These are phyloP conservation scores for Suillus spraguei DNA, from an alignment of 768 basidiomycete genomes.

Conservation along the genomic window DNA sequence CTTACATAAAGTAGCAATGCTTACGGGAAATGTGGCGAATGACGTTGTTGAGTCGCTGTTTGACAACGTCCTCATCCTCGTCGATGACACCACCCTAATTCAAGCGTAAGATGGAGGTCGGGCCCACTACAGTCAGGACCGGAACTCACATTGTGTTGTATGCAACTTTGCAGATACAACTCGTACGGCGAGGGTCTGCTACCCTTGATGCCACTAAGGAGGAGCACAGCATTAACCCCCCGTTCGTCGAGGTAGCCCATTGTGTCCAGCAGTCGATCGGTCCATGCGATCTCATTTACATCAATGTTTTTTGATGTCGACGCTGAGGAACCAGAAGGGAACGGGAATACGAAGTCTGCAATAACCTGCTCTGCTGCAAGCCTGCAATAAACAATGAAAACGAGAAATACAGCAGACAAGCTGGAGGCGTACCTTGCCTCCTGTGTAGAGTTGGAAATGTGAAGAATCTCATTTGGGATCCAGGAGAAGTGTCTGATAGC, in stretches of 20 bases:
- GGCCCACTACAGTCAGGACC: neutral
- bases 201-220: conserved; percentile 61
- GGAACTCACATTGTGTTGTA: conserved; percentile 79
- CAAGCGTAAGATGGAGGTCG: conserved; percentile 7
- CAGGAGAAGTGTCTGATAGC: conserved; percentile 86
- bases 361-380: conserved; percentile 66
- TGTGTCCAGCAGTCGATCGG: conserved; percentile 74
- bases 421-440: conserved; percentile 57
- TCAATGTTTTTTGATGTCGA: conserved; percentile 51
- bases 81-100: conserved; percentile 88
- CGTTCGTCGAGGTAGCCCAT: conserved; percentile 70
- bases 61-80: conserved; percentile 69
- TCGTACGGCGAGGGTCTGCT: conserved; percentile 76
- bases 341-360: conserved; percentile 78
- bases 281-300: conserved; percentile 83
- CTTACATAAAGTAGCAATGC: conserved; percentile 23
- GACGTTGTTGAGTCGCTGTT: conserved; percentile 52
- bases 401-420: conserved; percentile 2
- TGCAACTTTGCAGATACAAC: conserved; percentile 70
- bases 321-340: conserved; percentile 55
- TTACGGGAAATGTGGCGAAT: conserved; percentile 65
- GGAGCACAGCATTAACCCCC: conserved; percentile 57
- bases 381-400: conserved; percentile 35
- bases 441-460: conserved; percentile 47
- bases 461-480: conserved; percentile 83